Base-by-base conservation (phyloP, 2,329 filamentous ascomycete genomes). In the Colletotrichum cordylinicola region DNA sequence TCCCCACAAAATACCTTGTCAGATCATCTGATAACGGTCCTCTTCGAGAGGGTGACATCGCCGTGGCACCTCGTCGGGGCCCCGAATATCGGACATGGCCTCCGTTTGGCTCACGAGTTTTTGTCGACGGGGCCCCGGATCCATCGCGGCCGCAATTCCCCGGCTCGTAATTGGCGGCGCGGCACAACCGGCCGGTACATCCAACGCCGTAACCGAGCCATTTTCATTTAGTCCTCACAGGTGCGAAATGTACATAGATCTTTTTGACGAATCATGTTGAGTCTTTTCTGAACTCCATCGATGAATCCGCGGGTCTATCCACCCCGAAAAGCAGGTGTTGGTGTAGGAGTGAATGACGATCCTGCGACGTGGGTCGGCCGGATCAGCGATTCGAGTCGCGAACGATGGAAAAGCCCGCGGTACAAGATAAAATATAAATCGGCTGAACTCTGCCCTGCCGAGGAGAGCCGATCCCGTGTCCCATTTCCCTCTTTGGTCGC, bases 21-120 rank as follows among this genome's bases (percentile, higher is more conserved):
- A 75, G 72, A 75, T 72, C 72, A 75, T 75, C 72, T 75, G 72
- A 72, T 75, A 75, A 75, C 61, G 55, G 43, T 33, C 24, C 52
- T 60, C n/a, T 52, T 43, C 61, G 13, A 27, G 31, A 64, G 29
- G 13, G 55, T 60, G 33, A 29, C 52, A 69, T 43, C 43, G 67
- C 21, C 21, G 52, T 58, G 15, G 58, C 27, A 61, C 58, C 29
- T 33, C 31, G 58, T 35, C 16, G 29, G 67, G 39, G 62, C 33
- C 29, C 64, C 64, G 64, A 72, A 39, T 18, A 61, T 61, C 67
- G 35, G 64, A 52, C 43, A 33, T n/a, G 43, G 27, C 27, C 18
- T 24, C 64, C 64, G 64, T 55, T 52, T 52, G 43, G 43, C 10
- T 52, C 43, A 52, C 6, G 16, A 52, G 21, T 52, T 52, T 52